Conservation (phyloP, 2,329 filamentous ascomycete genomes). For the Phialophora tarda region DNA sequence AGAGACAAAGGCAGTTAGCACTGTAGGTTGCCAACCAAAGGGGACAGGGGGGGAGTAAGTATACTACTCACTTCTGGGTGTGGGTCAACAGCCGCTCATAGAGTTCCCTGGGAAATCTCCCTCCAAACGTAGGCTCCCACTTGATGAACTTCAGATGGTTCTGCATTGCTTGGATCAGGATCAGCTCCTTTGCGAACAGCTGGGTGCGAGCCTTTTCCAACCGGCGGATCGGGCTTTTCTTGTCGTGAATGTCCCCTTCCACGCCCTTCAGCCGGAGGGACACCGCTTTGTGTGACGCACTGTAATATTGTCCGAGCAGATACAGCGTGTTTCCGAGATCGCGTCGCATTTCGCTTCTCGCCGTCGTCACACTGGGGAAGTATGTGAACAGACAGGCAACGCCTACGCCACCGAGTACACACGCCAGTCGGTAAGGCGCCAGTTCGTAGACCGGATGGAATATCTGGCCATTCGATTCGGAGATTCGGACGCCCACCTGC, state of each 20-base stretch:
- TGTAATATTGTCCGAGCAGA: conserved; percentile 76
- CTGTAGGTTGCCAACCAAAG: background rate
- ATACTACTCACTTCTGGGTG: conserved; percentile 53
- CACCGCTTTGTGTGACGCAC: conserved; percentile 72
- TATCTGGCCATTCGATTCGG: conserved; percentile 68
- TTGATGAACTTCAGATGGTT: conserved; percentile 69
- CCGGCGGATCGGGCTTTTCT: conserved; percentile 49
- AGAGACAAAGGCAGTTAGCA: conserved; percentile 4
- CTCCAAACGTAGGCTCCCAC: conserved; percentile 76
- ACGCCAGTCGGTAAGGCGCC: conserved; percentile 72
- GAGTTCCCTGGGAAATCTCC: conserved; percentile 69
- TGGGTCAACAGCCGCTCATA: conserved; percentile 68
- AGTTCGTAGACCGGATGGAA: conserved; percentile 73
- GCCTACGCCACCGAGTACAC: conserved; percentile 68
- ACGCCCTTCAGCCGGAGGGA: conserved; percentile 60
- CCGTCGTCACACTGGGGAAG: conserved; percentile 74
- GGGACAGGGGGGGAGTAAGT: background rate
- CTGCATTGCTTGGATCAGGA: conserved; percentile 68
- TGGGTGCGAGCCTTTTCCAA: conserved; percentile 64
- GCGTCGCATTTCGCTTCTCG: conserved; percentile 70
- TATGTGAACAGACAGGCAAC: conserved; percentile 80
- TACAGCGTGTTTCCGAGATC: conserved; percentile 73
- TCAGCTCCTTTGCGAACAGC: conserved; percentile 71
- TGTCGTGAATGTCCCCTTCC: conserved; percentile 24
- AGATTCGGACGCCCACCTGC: conserved; percentile 64